Base-by-base conservation (phyloP, 2,329 filamentous ascomycete genomes). In the Penicillium sp. region DNA sequence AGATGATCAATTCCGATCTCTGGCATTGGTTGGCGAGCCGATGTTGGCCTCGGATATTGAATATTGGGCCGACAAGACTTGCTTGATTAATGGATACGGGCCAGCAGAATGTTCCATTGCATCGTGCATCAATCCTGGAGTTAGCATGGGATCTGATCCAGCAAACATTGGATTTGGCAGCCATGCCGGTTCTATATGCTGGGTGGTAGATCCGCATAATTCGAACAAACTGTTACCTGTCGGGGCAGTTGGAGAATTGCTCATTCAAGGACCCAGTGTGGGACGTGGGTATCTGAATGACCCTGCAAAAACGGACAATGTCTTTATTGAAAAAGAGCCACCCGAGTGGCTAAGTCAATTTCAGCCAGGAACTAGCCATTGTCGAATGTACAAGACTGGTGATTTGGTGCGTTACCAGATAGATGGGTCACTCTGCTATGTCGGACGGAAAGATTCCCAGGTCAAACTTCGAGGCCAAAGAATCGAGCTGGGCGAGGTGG, bases 161-260 rank as follows among this genome's bases (percentile, higher is more conserved):
- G 64, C 68, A 24, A 68, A 74, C 49, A 68, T 72, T 52, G 63
- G 72, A 40, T 40, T 18, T 18, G 35, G 35, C 18, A n/a, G 16
- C 14, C 9, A 38, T 49, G 3, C 72, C 77, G 0, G 65, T 79
- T 3, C 77, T 78, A 6, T 70, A 68, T 11, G 70, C 76, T 56
- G 79, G 79, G 3, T 79, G 81, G 62, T 52, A 80, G 38, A 65
- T 78, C 3, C 65, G 80, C 9, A 75, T 78, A 61, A 77, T 0
- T 9, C 16, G 9, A 73, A 76, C 45, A 70, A 81, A 1, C 59
- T 79, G n/a, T 66, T 71, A 0, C 75, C 77, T 0, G 73, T 79
- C 8, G 75, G 74, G 5, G 72, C 68, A 52, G 61, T 66, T 42
- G 69, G 69, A 3, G 68, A 71, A 53, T 63, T 71, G 4, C 73